Evolutionary conservation across 257 asterid species (phyloP).

Genomic region (Nicotiana tomentosiformis): DNA sequence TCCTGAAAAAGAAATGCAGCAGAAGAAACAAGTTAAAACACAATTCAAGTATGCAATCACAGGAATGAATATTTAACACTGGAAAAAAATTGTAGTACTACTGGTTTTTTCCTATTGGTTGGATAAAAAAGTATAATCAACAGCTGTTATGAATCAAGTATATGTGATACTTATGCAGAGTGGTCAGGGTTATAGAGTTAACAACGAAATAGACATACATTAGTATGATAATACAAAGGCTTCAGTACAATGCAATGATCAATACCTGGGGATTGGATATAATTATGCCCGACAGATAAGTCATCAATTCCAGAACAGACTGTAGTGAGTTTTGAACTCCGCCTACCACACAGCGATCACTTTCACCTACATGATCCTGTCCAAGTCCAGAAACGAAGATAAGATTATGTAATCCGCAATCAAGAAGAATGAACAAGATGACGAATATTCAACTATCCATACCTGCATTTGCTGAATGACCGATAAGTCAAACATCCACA

Average conservation of each 20-base stretch:
- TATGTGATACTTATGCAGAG: background rate
- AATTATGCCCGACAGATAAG: conserved; percentile 68
- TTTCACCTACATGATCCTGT: conserved; percentile 67
- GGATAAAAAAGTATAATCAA: no score
- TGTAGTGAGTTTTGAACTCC: conserved; percentile 94
- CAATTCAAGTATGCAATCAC: background rate
- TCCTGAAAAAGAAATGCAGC: conserved; percentile 36
- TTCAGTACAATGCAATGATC: background rate
- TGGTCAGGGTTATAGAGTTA: background rate
- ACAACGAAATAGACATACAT: background rate
- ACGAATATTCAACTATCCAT: background rate
- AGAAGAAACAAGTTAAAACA: background rate
- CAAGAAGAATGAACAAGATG: background rate
- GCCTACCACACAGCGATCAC: conserved; percentile 75
- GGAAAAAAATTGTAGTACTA: background rate
- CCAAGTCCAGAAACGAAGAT: background rate
- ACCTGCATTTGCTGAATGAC: conserved; percentile 99
- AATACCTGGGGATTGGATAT: conserved; percentile 80
- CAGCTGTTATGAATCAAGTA: background rate
- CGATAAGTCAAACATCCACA: conserved; percentile 86
- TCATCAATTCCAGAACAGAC: conserved; percentile 68
- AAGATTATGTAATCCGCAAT: background rate
- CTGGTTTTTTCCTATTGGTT: no score
- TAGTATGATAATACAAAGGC: background rate
- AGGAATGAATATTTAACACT: background rate